These are phyloP conservation scores for Nemania serpens DNA, from an alignment of 2,329 filamentous ascomycete species.

Conservation along the genomic window DNA sequence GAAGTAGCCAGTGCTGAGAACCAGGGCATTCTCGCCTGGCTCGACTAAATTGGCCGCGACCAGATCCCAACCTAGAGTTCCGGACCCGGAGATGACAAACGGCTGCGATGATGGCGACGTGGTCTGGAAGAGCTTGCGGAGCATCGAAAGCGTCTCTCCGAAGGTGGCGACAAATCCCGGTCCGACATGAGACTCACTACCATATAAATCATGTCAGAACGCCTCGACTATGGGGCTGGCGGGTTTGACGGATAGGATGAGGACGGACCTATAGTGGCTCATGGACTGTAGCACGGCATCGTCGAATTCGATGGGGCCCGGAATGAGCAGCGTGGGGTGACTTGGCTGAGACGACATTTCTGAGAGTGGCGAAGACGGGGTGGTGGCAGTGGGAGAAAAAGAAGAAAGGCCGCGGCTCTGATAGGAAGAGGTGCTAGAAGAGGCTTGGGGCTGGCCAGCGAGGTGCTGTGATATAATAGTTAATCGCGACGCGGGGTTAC, in stretches of 20 bases:
- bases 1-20: slow-evolving; percentile 97
- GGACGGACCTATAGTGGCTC: slow-evolving; percentile 82
- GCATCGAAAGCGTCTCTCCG: slow-evolving; percentile 83
- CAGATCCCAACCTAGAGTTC: slow-evolving; percentile 95
- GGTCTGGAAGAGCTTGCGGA: slow-evolving; percentile 94
- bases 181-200: slow-evolving; percentile 90
- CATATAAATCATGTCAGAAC: slow-evolving; percentile 24
- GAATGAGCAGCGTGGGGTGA: slow-evolving; percentile 83
- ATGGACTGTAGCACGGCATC: slow-evolving; percentile 95
- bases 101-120: slow-evolving; percentile 82
- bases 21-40: slow-evolving; percentile 85
- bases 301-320: slow-evolving; percentile 96
- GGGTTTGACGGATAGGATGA: slow-evolving; percentile 22
- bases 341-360: slow-evolving; percentile 66
- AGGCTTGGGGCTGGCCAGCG: slow-evolving; percentile 29
- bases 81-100: slow-evolving; percentile 91
- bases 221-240: slow-evolving; percentile 1
- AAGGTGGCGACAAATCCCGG: slow-evolving; percentile 88
- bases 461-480: slow-evolving; percentile 40
- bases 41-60: slow-evolving; percentile 93
- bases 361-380: slow-evolving; percentile 29
- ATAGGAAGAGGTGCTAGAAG: slow-evolving; percentile 31
- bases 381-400: no score
- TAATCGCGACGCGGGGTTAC: slow-evolving; percentile 41
- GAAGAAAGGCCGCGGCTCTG: slow-evolving; percentile 26